Evolutionary conservation across 495 filamentous ascomycete species (phyloP), one percentile per base, ranked within the genome.

Genomic region (Pyrenopolyporus hunteri): DNA sequence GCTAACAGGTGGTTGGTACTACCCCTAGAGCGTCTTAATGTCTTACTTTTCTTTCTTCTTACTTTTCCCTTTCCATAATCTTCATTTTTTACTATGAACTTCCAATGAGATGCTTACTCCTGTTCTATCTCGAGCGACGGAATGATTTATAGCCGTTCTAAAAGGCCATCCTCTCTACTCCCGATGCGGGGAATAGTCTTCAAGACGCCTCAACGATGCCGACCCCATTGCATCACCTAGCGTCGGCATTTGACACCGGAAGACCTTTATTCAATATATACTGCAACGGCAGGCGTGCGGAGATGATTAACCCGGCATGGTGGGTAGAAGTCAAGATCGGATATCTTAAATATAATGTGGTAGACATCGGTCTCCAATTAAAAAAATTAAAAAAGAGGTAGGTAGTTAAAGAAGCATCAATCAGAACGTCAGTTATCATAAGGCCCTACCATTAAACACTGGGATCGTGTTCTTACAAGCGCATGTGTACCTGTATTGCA

Each of bases 231-330:
- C 37, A 35, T 55, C 44, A 59, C 26, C 22, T 31, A 46, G 51
- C 42, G 47, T 66, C 63, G 63, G 63, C 57, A 66, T 29, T 66
- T 66, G 35, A 42, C 52, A 55, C 51, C 51, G 52, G 51, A 40
- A 31, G 43, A 17, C 3, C 31, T 39, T 33, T 9, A 31, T 10
- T 44, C 19, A 3, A 13, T 42, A 14, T 17, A 4, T 37, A 19
- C 31, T 23, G 23, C 23, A 6, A 6, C 33, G 0, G 8, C 20
- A 17, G 10, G n/a, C 29, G 2, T 51, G 37, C 45, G 57, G 57
- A 49, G 53, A 25, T n/a, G 37, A 35, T 60, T 52, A 42, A 6
- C 56, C 56, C 56, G 56, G 43, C 14, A 13, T 25, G 11, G 52
- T 46, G 49, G 8, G 49, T 39, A 55, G 4, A 36, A 22, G n/a